Base-by-base conservation (phyloP, 768 basidiomycete genomes). In the Artomyces pyxidatus region DNA sequence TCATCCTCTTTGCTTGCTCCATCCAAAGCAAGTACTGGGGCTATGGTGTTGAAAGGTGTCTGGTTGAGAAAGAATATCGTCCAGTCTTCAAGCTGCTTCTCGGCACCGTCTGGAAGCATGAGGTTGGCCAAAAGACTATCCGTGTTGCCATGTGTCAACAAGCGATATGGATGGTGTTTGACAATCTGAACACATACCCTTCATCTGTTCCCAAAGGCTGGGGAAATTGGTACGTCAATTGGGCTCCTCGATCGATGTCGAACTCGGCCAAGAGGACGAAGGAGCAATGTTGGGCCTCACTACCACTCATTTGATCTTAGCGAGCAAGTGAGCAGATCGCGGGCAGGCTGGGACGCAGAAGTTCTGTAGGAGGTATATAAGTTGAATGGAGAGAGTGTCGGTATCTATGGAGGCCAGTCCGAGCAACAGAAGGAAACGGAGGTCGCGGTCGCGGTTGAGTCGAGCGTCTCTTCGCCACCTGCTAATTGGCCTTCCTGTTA, bases 11-110 rank as follows among this genome's bases (percentile, higher is more conserved):
- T 67, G n/a, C 62, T 48, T 48, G 54, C 51, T 11, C 61, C 45
- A 22, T 68, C 66, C 54, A 85, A 68, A 1, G 87, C 81, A 37
- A 94, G 74, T 14, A 92, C 78, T 6, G 91, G 87, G 1, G 83
- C 78, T 55, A 95, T 89, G 16, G 83, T 84, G 61, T 93, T 92
- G 68, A 85, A 88, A 0, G 83, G 75, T 0, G 88, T 91, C 67
- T 97, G 96, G 63, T 97, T 97, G 49, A 99, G 78, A 66, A 95
- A 96, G 75, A 99, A 99, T 38, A 97, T 83, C 5, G 96, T 98
- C 94, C 94, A 98, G 67, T 98, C 96, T 63, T 95, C 91, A 21
- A 86, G 69, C 53, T 95, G 88, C 44, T 86, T 81, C 68, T 99
- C 95, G 26, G 93, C 96, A 6, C 96, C 96, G 65, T 99, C 96